These are phyloP conservation scores for Backusella circina DNA, from an alignment of 192 early-diverging fungal genomes.

Conservation along the genomic window DNA sequence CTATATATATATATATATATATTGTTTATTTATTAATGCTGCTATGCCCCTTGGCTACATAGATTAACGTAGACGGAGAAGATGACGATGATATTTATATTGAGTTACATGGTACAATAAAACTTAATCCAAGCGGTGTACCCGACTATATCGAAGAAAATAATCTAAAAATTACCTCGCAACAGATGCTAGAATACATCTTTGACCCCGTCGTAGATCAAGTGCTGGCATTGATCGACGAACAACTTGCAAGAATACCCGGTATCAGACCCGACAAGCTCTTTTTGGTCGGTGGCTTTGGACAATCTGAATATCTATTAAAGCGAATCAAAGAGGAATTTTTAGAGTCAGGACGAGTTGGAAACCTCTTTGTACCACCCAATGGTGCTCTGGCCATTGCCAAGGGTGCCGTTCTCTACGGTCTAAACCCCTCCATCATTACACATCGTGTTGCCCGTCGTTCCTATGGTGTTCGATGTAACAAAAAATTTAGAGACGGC, in stretches of 20 bases:
- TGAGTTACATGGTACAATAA: neutral
- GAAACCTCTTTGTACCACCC: constrained; percentile 33
- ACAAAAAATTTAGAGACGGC: neutral
- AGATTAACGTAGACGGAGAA: constrained; percentile 42
- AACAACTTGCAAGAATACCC: constrained; percentile 26
- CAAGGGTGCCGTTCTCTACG: constrained; percentile 40
- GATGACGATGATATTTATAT: neutral
- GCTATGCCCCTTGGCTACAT: neutral
- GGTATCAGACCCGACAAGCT: constrained; percentile 26
- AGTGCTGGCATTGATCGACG: constrained; percentile 34
- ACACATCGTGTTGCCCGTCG: constrained; percentile 34
- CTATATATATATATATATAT: neutral
- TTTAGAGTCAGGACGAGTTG: constrained; percentile 20
- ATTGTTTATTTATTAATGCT: neutral
- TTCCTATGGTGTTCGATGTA: constrained; percentile 31
- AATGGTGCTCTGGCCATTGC: constrained; percentile 41
- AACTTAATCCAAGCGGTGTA: neutral
- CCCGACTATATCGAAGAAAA: neutral
- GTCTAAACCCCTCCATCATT: constrained; percentile 28
- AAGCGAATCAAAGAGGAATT: constrained; percentile 32
- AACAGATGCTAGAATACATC: neutral
- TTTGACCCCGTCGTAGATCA: constrained; percentile 35
- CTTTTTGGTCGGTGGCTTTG: constrained; percentile 48
- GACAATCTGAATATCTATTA: constrained; percentile 37
- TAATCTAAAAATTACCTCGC: neutral